A percentile compares a stretch with the other conserved stretches of the same genome.
Evolutionary conservation across 768 basidiomycete genomes (phyloP).

Genomic region (Pleurotus sapidus): DNA sequence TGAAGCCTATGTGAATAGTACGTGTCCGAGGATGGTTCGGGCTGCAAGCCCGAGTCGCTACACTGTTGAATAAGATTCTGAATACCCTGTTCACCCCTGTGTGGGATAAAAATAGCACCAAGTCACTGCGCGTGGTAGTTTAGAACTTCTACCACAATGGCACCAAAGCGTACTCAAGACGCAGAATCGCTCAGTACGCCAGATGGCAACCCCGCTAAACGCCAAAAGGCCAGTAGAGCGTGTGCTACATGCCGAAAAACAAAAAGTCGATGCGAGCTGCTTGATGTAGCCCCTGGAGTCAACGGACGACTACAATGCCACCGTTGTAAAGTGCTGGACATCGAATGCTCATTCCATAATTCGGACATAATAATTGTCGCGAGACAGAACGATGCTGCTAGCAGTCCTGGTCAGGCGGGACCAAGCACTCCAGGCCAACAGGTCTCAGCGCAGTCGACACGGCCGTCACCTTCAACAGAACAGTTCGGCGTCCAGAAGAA

Average conservation of each 20-base stretch:
- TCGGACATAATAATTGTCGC: conserved; percentile 23
- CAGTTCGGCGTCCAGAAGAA: not conserved
- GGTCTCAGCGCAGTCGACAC: not conserved
- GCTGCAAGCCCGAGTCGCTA: too few species aligned
- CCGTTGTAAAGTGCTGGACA: conserved; percentile 45
- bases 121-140: too few species aligned
- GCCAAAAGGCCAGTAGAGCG: conserved; percentile 41
- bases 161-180: not conserved
- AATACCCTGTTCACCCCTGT: too few species aligned
- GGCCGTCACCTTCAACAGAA: not conserved
- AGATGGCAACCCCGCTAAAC: conserved; percentile 18
- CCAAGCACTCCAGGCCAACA: not conserved
- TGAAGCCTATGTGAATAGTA: too few species aligned
- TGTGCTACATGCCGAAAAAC: conserved; percentile 44
- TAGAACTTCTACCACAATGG: not conserved
- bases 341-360: conserved; percentile 44
- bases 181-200: not conserved
- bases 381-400: not conserved
- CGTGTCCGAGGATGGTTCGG: too few species aligned
- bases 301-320: conserved; percentile 34
- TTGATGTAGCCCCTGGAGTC: conserved; percentile 30
- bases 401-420: too few species aligned
- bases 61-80: too few species aligned
- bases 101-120: too few species aligned
- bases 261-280: conserved; percentile 48